Conservation (phyloP, 306 rosid genomes). For the Astragalus membranaceus region DNA sequence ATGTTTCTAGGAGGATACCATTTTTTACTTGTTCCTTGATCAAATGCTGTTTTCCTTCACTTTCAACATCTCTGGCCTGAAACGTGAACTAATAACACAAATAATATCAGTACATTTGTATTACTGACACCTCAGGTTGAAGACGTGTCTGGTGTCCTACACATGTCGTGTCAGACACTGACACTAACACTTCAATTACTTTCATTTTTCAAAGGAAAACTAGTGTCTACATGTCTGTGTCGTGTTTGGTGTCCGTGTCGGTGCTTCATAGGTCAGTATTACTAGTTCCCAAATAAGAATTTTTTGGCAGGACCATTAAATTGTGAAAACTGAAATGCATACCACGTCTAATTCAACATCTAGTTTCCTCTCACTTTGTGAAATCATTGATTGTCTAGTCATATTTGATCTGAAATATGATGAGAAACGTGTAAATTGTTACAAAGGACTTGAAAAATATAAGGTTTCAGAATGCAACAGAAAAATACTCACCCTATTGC, state of each 20-base stretch:
- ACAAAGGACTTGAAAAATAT: not conserved
- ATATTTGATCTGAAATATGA: constrained; percentile 30
- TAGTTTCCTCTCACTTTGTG: constrained; percentile 27
- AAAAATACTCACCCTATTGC: constrained; percentile 52
- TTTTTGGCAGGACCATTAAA: not conserved
- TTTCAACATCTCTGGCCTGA: constrained; percentile 27
- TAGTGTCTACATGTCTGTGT: no score
- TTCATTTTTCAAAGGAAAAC: no score
- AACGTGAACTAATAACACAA: constrained; percentile 4
- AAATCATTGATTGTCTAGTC: constrained; percentile 22
- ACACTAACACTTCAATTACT: no score
- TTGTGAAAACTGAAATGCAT: constrained; percentile 11
- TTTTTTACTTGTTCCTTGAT: constrained; percentile 31
- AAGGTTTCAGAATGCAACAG: not conserved
- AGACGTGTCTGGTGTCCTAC: no score
- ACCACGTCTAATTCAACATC: constrained; percentile 32
- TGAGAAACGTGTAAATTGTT: not conserved
- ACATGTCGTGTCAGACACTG: no score
- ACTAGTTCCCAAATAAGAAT: not conserved
- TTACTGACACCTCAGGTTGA: no score
- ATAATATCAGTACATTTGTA: not conserved
- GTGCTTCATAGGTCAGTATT: not conserved
- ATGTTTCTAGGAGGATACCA: constrained; percentile 30
- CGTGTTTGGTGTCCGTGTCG: no score
- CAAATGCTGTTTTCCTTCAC: constrained; percentile 24